phyloP scores from a whole-genome alignment of 1,284 basidiomycete genomes.

The Porodaedalea pini region DNA sequence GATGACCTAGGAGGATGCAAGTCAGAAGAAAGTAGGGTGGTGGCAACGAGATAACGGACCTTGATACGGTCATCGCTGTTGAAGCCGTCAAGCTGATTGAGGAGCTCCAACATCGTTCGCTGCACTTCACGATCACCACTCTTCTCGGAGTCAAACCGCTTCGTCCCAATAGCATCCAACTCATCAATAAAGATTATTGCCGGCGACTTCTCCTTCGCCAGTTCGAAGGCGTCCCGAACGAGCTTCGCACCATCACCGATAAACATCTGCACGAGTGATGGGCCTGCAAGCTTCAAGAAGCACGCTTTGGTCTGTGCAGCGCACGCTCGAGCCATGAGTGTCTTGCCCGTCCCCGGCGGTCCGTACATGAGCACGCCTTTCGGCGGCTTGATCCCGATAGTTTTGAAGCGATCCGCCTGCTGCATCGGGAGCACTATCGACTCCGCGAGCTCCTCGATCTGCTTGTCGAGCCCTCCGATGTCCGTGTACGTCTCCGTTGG shows the following conservation, averaged over 20 bases:
- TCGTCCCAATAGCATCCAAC: constrained; percentile 77
- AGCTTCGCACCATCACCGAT: constrained; percentile 81
- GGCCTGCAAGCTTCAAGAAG: constrained; percentile 77
- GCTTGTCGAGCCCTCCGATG: constrained; percentile 78
- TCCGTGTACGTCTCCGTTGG: constrained; percentile 80
- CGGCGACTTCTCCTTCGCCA: constrained; percentile 75
- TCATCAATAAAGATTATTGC: constrained; percentile 84
- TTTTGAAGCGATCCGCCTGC: constrained; percentile 80
- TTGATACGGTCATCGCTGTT: constrained; percentile 96
- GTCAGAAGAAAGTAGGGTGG: not conserved
- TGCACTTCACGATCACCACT: constrained; percentile 79
- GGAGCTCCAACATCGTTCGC: constrained; percentile 75
- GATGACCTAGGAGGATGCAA: constrained; percentile 70
- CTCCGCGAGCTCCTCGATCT: constrained; percentile 79
- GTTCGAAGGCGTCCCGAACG: constrained; percentile 73
- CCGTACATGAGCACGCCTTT: constrained; percentile 82
- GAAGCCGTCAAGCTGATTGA: constrained; percentile 75
- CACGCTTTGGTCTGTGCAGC: constrained; percentile 81
- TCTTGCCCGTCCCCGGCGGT: constrained; percentile 78
- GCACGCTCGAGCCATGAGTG: constrained; percentile 72
- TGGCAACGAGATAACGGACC: constrained; percentile 41
- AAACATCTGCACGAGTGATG: constrained; percentile 80
- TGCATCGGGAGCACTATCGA: constrained; percentile 81
- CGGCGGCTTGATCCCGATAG: constrained; percentile 74
- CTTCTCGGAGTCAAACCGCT: constrained; percentile 78